Evolutionary conservation across 108 stramenopile genomes (phyloP).

Genomic region (Skeletonema grethae): DNA sequence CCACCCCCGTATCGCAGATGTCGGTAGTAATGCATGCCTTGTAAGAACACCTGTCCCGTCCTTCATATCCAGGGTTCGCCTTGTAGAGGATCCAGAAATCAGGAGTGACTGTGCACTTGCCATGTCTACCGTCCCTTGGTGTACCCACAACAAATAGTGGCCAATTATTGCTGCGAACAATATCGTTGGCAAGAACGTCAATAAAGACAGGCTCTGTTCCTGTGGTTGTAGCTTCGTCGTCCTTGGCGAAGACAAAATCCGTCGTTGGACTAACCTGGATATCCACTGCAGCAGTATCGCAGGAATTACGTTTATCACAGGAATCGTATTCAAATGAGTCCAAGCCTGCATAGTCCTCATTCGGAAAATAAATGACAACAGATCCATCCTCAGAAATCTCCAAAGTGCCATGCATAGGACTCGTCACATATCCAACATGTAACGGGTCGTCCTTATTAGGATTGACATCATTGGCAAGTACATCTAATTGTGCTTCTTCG

Average conservation of each 20-base stretch:
- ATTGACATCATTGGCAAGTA: conserved; percentile 30
- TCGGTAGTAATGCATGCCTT: conserved; percentile 20
- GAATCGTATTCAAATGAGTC: conserved; percentile 31
- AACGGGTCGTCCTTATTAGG: conserved; percentile 25
- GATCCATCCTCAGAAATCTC: conserved; percentile 7
- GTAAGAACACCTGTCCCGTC: conserved; percentile 24
- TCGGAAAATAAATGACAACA: conserved; percentile 22
- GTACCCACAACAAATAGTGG: conserved; percentile 11
- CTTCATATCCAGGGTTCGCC: conserved; percentile 14
- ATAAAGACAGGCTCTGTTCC: conserved; percentile 23
- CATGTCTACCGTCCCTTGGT: conserved; percentile 1
- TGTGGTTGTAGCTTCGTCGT: conserved; percentile 12
- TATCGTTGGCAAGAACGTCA: conserved; percentile 21
- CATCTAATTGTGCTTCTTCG: conserved; percentile 24
- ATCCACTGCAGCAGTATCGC: conserved; percentile 22
- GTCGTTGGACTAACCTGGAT: conserved; percentile 21
- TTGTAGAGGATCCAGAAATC: conserved; percentile 16
- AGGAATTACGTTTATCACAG: conserved; percentile 17
- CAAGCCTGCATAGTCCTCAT: conserved; percentile 15
- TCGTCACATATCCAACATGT: conserved; percentile 7
- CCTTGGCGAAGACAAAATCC: conserved; percentile 26
- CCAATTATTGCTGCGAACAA: conserved; percentile 7
- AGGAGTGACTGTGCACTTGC: conserved; percentile 11
- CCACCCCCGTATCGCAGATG: conserved; percentile 24
- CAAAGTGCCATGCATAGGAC: conserved; percentile 12